phyloP scores from a whole-genome alignment of 495 filamentous ascomycete species.

The Melanomma pulvis-pyrius region DNA sequence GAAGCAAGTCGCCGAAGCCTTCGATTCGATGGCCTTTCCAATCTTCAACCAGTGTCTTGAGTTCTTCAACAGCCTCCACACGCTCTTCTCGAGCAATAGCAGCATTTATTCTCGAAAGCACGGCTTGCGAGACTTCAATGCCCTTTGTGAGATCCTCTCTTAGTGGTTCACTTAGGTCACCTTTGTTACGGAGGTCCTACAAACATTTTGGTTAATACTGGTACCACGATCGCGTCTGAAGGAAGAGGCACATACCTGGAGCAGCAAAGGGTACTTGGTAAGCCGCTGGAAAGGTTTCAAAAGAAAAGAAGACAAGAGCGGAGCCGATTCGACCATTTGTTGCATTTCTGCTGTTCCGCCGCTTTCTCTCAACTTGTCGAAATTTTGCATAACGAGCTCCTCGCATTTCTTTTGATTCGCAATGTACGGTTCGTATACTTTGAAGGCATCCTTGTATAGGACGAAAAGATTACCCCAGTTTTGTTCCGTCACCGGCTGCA shows the following conservation, averaged over 20 bases:
- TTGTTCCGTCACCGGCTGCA: constrained; percentile 72
- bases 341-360: constrained; percentile 59
- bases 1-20: constrained; percentile 82
- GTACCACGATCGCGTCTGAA: constrained; percentile 2
- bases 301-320: constrained; percentile 79
- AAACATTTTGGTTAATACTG: constrained; percentile 5
- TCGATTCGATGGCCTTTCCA: constrained; percentile 94
- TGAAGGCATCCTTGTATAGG: constrained; percentile 76
- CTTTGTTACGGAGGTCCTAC: constrained; percentile 87
- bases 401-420: constrained; percentile 82
- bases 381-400: constrained; percentile 60
- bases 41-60: constrained; percentile 86
- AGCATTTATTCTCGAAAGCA: constrained; percentile 81
- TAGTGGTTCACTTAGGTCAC: constrained; percentile 66
- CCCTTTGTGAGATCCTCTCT: constrained; percentile 70
- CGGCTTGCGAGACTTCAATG: constrained; percentile 72
- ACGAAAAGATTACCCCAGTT: constrained; percentile 91
- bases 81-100: constrained; percentile 87
- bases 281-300: constrained; percentile 96
- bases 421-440: constrained; percentile 93
- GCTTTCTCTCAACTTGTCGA: constrained; percentile 62
- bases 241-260: constrained; percentile 64
- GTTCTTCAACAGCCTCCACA: constrained; percentile 74
- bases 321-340: constrained; percentile 64
- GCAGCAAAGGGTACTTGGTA: constrained; percentile 88